These are phyloP conservation scores for Rossbeevera mucosa DNA, from an alignment of 768 basidiomycete genomes.

Conservation along the genomic window DNA sequence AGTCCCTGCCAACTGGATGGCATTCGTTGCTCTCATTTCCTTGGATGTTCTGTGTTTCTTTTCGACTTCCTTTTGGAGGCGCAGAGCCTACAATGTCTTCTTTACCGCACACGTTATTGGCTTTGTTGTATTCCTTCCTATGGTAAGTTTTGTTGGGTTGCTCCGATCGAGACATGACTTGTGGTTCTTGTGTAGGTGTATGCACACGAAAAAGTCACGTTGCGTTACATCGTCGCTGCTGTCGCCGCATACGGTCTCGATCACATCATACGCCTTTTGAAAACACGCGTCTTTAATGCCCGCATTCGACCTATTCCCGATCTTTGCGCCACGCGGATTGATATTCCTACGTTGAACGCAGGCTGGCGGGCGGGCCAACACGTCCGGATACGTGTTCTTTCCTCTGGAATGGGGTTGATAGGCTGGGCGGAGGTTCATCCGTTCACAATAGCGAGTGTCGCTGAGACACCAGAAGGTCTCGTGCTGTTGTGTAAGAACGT, in stretches of 20 bases:
- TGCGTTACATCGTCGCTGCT: constrained; percentile 41
- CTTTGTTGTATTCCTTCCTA: constrained; percentile 37
- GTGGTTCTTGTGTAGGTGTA: constrained; percentile 11
- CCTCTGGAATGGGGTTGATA: constrained; percentile 35
- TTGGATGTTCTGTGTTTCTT: constrained; percentile 36
- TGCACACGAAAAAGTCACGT: constrained; percentile 21
- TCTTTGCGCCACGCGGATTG: constrained; percentile 44
- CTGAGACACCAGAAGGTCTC: constrained; percentile 39
- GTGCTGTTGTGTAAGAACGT: constrained; percentile 47
- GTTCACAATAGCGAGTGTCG: constrained; percentile 47
- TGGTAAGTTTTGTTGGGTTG: constrained; percentile 19
- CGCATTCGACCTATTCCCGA: constrained; percentile 42
- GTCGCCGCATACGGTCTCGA: constrained; percentile 42
- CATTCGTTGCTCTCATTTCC: constrained; percentile 32
- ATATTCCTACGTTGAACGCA: constrained; percentile 39
- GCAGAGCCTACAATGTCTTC: constrained; percentile 42
- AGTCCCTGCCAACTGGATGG: constrained; percentile 19
- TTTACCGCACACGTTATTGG: constrained; percentile 39
- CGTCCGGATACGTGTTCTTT: constrained; percentile 47
- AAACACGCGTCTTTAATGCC: constrained; percentile 43
- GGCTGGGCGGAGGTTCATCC: constrained; percentile 47
- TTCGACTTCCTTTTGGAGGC: constrained; percentile 40
- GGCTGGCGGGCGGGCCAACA: constrained; percentile 63
- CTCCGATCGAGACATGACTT: too few species aligned
- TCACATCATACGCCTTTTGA: constrained; percentile 41